Evolutionary conservation across 169 alveolate species (phyloP).

Genomic region (Theileria sp.): DNA sequence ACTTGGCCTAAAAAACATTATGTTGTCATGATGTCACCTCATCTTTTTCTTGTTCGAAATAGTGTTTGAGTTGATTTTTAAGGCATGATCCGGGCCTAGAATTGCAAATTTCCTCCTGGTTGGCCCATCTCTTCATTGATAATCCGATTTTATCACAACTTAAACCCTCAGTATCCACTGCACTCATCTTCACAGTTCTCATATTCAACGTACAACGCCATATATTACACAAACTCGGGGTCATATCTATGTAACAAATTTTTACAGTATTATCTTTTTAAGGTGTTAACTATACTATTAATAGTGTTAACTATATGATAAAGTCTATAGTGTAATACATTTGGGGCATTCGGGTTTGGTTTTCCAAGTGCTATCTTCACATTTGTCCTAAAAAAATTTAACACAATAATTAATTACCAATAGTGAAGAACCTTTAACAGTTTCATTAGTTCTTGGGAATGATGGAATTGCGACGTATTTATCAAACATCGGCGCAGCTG

Average conservation of each 20-base stretch:
- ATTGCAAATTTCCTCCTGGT: conserved; percentile 45
- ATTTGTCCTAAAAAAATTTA: conserved; percentile 31
- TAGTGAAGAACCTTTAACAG: conserved; percentile 44
- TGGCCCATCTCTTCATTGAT: conserved; percentile 37
- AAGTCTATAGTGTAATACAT: not conserved
- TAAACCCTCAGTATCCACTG: conserved; percentile 48
- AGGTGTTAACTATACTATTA: too few relatives aligned
- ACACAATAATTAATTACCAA: conserved; percentile 12
- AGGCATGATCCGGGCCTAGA: conserved; percentile 24
- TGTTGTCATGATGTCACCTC: conserved; percentile 1
- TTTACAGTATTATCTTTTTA: not conserved
- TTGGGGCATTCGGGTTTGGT: conserved; percentile 23
- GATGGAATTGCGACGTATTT: conserved; percentile 51
- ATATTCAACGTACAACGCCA: conserved; percentile 45
- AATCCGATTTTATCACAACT: conserved; percentile 59
- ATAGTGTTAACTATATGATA: too few relatives aligned
- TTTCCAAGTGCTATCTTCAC: conserved; percentile 48
- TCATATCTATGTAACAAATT: conserved; percentile 6
- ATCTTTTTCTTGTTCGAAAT: conserved; percentile 27
- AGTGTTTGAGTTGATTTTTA: conserved; percentile 55
- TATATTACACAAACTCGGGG: not conserved
- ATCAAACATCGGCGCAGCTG: conserved; percentile 39
- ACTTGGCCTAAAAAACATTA: conserved; percentile 19
- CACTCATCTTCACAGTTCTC: conserved; percentile 37
- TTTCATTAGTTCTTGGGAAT: conserved; percentile 42